Percentiles rank a stretch among this genome's conserved stretches.
phyloP scores from a whole-genome alignment of 768 basidiomycete genomes.

The Mrakia gelida region DNA sequence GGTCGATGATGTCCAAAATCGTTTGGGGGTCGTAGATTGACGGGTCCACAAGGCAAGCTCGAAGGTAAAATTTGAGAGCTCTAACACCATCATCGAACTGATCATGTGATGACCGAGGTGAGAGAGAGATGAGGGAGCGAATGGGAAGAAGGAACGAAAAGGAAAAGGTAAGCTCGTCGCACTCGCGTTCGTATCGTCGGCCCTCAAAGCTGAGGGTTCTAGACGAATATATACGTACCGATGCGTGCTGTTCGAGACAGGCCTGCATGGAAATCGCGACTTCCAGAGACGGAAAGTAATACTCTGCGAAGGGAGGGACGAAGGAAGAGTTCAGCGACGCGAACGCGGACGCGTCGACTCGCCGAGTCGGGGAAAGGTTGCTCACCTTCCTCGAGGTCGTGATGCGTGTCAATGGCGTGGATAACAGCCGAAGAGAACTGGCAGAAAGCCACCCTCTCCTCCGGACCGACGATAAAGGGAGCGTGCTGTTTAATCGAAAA shows the following conservation, averaged over 20 bases:
- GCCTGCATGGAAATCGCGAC: too few relatives aligned
- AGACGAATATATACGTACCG: neutral
- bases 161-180: neutral
- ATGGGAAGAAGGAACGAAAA: too few relatives aligned
- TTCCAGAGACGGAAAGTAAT: conserved; percentile 13
- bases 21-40: neutral
- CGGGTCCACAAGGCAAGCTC: neutral
- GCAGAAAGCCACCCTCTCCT: neutral
- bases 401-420: conserved; percentile 7
- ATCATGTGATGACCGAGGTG: too few relatives aligned
- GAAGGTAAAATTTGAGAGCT: conserved; percentile 18
- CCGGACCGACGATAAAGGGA: neutral
- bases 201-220: too few relatives aligned
- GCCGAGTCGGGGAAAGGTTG: too few relatives aligned
- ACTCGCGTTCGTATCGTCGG: too few relatives aligned
- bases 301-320: neutral
- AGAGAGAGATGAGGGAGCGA: too few relatives aligned
- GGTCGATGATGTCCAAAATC: conserved; percentile 8
- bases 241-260: neutral
- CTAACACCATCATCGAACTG: conserved; percentile 16
- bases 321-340: neutral
- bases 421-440: conserved; percentile 4
- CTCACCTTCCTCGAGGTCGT: conserved; percentile 11
- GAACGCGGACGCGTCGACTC: too few relatives aligned
- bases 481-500: neutral